A percentile compares a stretch with the other conserved stretches of the same genome.
These are phyloP conservation scores for Lunularia cruciata DNA, from an alignment of 225 moss, liverwort and hornwort genomes.

Conservation along the genomic window DNA sequence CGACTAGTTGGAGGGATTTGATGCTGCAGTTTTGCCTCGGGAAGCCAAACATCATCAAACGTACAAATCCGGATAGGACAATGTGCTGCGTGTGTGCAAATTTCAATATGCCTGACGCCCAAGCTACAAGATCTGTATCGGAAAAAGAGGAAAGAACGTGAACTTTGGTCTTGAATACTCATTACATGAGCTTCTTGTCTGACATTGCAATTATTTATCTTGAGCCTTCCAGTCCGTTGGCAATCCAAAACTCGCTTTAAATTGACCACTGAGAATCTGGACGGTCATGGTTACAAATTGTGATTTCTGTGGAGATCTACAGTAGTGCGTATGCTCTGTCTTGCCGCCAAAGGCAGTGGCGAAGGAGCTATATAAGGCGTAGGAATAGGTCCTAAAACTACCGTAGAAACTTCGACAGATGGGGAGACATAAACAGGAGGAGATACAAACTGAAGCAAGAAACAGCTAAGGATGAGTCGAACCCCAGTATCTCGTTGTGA, in stretches of 20 bases:
- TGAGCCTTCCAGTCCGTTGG: background rate
- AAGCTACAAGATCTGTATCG: conserved; percentile 11
- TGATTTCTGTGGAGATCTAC: background rate
- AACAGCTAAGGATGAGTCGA: conserved; percentile 67
- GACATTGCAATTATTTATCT: background rate
- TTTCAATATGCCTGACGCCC: background rate
- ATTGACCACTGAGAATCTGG: background rate
- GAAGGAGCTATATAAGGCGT: background rate
- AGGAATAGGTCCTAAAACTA: background rate
- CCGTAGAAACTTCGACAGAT: conserved; percentile 20
- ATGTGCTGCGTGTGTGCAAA: background rate
- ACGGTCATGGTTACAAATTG: background rate
- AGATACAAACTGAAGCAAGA: conserved; percentile 8
- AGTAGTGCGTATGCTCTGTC: background rate
- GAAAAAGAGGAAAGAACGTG: background rate
- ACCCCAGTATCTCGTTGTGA: conserved; percentile 67
- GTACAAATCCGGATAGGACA: background rate
- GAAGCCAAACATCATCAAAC: background rate
- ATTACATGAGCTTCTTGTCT: background rate
- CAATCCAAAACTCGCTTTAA: no score
- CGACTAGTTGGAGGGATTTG: background rate
- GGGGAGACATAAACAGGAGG: conserved; percentile 29
- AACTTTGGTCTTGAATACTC: background rate
- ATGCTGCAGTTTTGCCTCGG: background rate
- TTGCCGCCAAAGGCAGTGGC: background rate